A percentile compares a stretch with the other conserved stretches of the same genome.
These are phyloP conservation scores for Russula olivacea DNA, from an alignment of 768 basidiomycete species.

Conservation along the genomic window DNA sequence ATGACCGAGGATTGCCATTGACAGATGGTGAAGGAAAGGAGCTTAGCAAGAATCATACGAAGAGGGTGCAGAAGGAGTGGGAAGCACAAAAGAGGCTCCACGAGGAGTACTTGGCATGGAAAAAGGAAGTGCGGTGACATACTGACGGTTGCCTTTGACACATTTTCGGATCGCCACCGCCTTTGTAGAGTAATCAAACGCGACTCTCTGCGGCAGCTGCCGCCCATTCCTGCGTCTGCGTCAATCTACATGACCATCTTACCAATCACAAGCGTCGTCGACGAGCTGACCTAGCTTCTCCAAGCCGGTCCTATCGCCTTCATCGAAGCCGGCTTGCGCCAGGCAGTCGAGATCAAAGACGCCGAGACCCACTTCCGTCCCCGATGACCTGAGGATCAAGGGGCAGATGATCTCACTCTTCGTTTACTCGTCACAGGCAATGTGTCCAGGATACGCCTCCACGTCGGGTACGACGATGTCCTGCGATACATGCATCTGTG, in stretches of 20 bases:
- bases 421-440: conserved; percentile 88
- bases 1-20: conserved; percentile 76
- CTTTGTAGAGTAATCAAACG: conserved; percentile 6
- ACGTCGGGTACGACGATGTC: conserved; percentile 75
- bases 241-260: conserved; percentile 13
- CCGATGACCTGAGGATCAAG: conserved; percentile 40
- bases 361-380: conserved; percentile 35
- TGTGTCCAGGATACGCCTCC: conserved; percentile 81
- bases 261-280: conserved; percentile 28
- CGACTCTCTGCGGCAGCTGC: conserved; percentile 12
- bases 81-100: conserved; percentile 71
- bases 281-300: conserved; percentile 37
- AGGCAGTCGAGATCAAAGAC: conserved; percentile 44
- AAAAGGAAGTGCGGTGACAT: conserved; percentile 28
- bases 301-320: conserved; percentile 39
- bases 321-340: conserved; percentile 36
- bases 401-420: conserved; percentile 89
- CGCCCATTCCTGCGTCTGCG: background rate
- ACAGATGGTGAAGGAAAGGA: conserved; percentile 83
- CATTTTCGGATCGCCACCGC: conserved; percentile 13
- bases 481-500: conserved; percentile 53
- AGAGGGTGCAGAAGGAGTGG: conserved; percentile 74
- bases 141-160: conserved; percentile 15
- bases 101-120: conserved; percentile 62
- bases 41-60: conserved; percentile 70